These are phyloP conservation scores for Spinellus fusiger DNA, from an alignment of 192 early-diverging fungal species.

Conservation along the genomic window DNA sequence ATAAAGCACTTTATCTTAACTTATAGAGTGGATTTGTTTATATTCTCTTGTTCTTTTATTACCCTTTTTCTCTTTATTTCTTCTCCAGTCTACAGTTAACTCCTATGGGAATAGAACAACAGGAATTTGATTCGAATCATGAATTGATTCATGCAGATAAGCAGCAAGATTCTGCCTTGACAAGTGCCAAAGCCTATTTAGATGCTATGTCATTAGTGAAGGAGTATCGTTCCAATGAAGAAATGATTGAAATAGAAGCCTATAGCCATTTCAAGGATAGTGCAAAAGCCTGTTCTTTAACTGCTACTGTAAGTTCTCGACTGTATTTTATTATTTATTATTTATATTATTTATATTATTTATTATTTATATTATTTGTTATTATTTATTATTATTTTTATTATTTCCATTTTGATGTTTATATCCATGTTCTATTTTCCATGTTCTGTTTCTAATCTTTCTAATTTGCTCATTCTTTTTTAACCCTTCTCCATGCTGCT, in stretches of 20 bases:
- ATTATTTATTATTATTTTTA: background rate
- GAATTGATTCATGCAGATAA: no score
- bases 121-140: no score
- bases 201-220: conserved; percentile 23
- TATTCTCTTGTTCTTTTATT: no score
- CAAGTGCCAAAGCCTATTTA: background rate
- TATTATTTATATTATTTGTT: background rate
- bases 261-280: conserved; percentile 12
- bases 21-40: no score
- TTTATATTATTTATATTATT: background rate
- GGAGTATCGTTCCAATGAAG: conserved; percentile 9
- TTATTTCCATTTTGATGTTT: background rate
- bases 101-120: no score
- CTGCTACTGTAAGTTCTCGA: conserved; percentile 19
- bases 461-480: background rate
- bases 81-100: no score
- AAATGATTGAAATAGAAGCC: conserved; percentile 16
- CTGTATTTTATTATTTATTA: background rate
- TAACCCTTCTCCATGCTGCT: conserved; percentile 3
- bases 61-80: no score
- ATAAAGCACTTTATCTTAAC: no score
- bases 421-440: background rate
- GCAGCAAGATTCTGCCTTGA: no score
- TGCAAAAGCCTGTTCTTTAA: conserved; percentile 21
- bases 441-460: background rate